These are phyloP conservation scores for Diaporthe destruens DNA, from an alignment of 2,329 filamentous ascomycete species.

Conservation along the genomic window DNA sequence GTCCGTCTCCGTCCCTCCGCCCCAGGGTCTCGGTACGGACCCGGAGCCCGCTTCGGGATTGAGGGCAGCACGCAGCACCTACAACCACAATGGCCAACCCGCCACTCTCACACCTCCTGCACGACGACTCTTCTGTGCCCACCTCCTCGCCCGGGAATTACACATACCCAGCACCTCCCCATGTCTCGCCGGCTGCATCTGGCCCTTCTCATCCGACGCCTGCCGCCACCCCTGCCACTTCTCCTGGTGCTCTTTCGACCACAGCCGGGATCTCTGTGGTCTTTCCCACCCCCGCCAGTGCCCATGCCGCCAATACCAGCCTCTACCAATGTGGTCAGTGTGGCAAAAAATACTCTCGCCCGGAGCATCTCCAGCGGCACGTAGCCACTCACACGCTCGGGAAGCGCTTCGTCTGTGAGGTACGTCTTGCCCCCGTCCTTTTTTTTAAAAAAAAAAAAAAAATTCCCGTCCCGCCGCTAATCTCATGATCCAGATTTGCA, in stretches of 20 bases:
- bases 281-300: constrained; percentile 36
- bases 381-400: constrained; percentile 65
- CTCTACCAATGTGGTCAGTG: constrained; percentile 65
- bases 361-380: constrained; percentile 66
- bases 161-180: constrained; percentile 35
- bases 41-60: constrained; percentile 20
- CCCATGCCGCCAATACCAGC: constrained; percentile 47
- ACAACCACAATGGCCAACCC: constrained; percentile 42
- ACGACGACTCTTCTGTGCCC: constrained; percentile 31
- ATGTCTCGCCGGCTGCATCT: constrained; percentile 34
- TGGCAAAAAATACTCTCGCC: constrained; percentile 63
- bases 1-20: not conserved
- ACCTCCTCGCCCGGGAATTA: constrained; percentile 26
- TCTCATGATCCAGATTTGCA: constrained; percentile 56
- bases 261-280: constrained; percentile 39
- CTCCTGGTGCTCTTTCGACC: constrained; percentile 45
- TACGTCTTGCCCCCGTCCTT: constrained; percentile 36
- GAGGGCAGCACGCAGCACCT: constrained; percentile 22
- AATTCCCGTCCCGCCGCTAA: constrained; percentile 44
- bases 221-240: constrained; percentile 37
- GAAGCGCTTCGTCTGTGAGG: constrained; percentile 61
- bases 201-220: constrained; percentile 34
- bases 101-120: constrained; percentile 43
- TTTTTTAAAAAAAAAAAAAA: no score
- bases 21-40: constrained; percentile 16